Base-by-base conservation (phyloP, 768 basidiomycete species). In the Rhodosporidiobolus odoratus region DNA sequence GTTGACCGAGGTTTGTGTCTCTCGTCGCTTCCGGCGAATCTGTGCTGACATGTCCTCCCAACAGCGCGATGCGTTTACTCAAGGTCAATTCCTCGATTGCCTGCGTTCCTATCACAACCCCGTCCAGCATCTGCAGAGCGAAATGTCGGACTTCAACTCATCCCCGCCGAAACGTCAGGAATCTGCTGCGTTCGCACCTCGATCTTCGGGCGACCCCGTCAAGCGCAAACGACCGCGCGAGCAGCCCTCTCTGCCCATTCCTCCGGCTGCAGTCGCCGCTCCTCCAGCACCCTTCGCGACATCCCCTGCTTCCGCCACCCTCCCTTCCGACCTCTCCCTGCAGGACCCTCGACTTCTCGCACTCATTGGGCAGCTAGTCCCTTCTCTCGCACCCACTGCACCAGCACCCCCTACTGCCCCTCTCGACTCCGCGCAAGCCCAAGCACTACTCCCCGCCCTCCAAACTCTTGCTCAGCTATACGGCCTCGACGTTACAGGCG, bases 41-140 rank as follows among this genome's bases (percentile, higher is more conserved):
- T 32, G 52, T 30, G 13, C 21, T 32, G 30, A n/a, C 13, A 7
- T 0, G 4, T 12, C 2, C 13, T 52, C 3, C 13, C 15, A 12
- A 7, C 69, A 74, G 73, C 73, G 73, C n/a, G 62, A 70, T 4
- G 59, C 73, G 3, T 74, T 74, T 38, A 74, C 69, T 17, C 73
- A 71, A 35, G 66, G 58, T 13, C 62, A 74, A 32, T 74, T 74
- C 69, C 69, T 74, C 66, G 47, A 67, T 35, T 62, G 54, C 43
- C 63, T 74, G 13, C 73, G 73, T 21, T 71, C 69, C 1, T 74
- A 71, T 60, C 58, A 70, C 63, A 70, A 68, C 58, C 69, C 68
- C 12, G 60, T 67, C 13, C 62, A 60, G 27, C 57, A 69, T 5
- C 38, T 65, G 38, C 62, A 69, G 45, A 64, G 52, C 53, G 63